Base-by-base conservation (phyloP, 805 yeast species). In the Wickerhamiella slavikovae region DNA sequence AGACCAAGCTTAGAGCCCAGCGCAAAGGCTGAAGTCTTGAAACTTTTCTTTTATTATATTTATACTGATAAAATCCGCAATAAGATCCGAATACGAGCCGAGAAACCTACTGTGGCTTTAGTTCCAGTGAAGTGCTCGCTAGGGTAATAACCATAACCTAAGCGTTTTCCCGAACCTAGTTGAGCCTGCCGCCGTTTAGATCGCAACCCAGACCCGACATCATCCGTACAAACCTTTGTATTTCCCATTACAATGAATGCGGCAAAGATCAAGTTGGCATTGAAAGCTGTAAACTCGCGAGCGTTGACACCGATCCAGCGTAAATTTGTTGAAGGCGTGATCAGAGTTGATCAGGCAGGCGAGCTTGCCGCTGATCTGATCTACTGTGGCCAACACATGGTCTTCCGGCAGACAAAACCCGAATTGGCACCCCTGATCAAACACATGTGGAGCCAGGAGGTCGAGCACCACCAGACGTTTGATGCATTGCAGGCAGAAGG, bases 371-470 rank as follows among this genome's bases (percentile, higher is more conserved):
- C 98, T 1, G 71, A 89, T 49, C 71, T 76, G 40, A 89, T 89
- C 29, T 89, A 89, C 50, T 70, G 72, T 35, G 98, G 96, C 6
- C 98, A 89, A 51, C 76, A 73, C 42, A 57, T 66, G 23, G 82
- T 82, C 2, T 57, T 89, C 29, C 67, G 76, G 9, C 62, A 60
- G 31, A 71, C 69, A 33, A 62, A 64, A 40, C 93, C 93, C 1
- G 68, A 71, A 34, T 56, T 85, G 34, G 78, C 70, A 42, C 85
- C 91, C 0, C 59, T 82, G 9, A 55, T 89, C 44, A 66, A 70
- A 43, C 95, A 89, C 48, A 89, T 89, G 98, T 83, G 96, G 96
- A 93, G 83, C 20, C 96, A 89, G 51, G 98, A 89, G 44, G 62
- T 85, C 21, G 80, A 73, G 41, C 98, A 89, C 45, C 93, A 80